Percentiles rank a stretch among this genome's conserved stretches.
Evolutionary conservation across 768 basidiomycete species (phyloP).

Genomic region (Mrakia blollopis): DNA sequence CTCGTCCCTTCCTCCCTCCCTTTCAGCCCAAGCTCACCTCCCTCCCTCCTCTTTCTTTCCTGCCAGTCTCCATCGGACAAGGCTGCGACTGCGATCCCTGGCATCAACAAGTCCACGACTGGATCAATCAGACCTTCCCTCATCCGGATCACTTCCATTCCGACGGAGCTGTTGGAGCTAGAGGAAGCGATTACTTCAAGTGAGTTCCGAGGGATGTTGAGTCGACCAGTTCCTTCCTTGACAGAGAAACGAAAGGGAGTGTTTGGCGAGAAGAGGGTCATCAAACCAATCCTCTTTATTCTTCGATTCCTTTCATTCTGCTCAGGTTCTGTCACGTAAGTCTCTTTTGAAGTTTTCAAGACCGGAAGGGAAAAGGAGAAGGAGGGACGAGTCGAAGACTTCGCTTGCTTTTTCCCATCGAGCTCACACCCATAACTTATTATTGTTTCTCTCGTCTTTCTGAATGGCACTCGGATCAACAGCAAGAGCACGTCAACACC

Average conservation of each 20-base stretch:
- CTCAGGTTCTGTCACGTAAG: background rate
- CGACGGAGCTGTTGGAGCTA: slow-evolving; percentile 10
- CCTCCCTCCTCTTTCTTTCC: background rate
- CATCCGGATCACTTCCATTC: background rate
- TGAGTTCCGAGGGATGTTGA: background rate
- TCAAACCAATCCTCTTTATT: too few relatives aligned
- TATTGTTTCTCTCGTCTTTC: background rate
- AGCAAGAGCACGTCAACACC: slow-evolving; percentile 12
- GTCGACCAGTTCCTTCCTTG: background rate
- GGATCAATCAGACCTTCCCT: slow-evolving; percentile 4
- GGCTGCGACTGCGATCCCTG: background rate
- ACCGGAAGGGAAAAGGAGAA: too few relatives aligned
- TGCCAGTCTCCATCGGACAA: background rate
- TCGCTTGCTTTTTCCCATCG: background rate
- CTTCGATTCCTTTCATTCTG: background rate
- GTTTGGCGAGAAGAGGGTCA: too few relatives aligned
- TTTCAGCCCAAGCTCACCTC: background rate
- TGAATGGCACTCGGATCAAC: too few relatives aligned
- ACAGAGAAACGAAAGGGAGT: too few relatives aligned
- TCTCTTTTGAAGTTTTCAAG: background rate
- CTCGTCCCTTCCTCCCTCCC: background rate
- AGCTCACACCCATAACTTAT: background rate
- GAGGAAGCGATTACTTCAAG: slow-evolving; percentile 20
- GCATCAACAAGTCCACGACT: background rate
- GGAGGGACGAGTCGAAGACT: too few relatives aligned